Conservation (phyloP, 2,329 filamentous ascomycete genomes). For the Claviceps digitariae region DNA sequence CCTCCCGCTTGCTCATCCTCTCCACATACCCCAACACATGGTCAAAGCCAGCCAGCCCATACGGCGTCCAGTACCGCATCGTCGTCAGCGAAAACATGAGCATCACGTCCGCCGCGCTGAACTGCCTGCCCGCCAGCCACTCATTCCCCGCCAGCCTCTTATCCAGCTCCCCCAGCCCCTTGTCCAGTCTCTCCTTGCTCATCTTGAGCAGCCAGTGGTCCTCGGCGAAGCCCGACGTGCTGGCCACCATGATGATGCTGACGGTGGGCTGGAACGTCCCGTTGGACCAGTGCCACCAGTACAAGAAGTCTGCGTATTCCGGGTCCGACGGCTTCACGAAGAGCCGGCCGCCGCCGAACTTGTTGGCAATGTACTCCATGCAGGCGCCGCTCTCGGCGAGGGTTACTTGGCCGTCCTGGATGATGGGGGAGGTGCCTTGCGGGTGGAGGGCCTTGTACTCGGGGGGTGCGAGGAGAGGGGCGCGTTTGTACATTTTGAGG, state of each 20-base stretch:
- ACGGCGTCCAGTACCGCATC: conserved; percentile 37
- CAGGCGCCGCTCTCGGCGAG: conserved; percentile 48
- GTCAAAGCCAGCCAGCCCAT: conserved; percentile 25
- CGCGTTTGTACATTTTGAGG: conserved; percentile 12
- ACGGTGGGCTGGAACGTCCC: conserved; percentile 28
- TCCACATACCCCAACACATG: conserved; percentile 32
- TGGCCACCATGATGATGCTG: conserved; percentile 22
- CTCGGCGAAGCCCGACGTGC: not conserved
- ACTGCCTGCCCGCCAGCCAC: conserved; percentile 47
- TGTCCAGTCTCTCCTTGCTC: conserved; percentile 19
- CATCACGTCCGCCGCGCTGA: conserved; percentile 56
- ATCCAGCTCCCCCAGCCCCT: conserved; percentile 36
- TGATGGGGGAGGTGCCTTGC: conserved; percentile 43
- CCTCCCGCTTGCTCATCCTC: conserved; percentile 29
- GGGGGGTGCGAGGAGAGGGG: conserved; percentile 19
- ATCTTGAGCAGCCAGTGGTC: conserved; percentile 17
- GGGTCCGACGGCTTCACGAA: conserved; percentile 28
- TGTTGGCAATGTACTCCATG: conserved; percentile 46
- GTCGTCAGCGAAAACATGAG: conserved; percentile 46
- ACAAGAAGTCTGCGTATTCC: conserved; percentile 46
- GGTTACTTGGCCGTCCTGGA: conserved; percentile 39
- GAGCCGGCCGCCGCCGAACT: conserved; percentile 36
- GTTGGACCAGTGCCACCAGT: conserved; percentile 49
- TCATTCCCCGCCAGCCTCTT: conserved; percentile 29
- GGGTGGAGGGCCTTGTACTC: conserved; percentile 32